Percentiles rank a stretch among this genome's conserved stretches.
These are phyloP conservation scores for Colletotrichum camelliae DNA, from an alignment of 2,329 filamentous ascomycete species.

Conservation along the genomic window DNA sequence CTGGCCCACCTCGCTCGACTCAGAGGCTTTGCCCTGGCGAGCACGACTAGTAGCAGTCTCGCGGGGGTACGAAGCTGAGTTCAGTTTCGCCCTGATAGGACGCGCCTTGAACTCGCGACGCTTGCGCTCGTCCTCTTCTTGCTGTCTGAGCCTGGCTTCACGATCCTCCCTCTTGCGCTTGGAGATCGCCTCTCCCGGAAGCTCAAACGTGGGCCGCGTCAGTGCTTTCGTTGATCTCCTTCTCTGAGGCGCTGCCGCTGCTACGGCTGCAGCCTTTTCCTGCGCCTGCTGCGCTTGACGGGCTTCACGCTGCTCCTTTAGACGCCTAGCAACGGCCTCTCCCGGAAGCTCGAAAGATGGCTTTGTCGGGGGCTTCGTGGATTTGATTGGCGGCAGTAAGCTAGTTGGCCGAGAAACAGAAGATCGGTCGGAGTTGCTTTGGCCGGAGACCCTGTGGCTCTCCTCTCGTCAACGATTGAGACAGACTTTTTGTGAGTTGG, in stretches of 20 bases:
- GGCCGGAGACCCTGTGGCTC: slow-evolving; percentile 20
- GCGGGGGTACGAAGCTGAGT: slow-evolving; percentile 50
- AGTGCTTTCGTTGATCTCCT: slow-evolving; percentile 57
- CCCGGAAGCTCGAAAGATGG: slow-evolving; percentile 68
- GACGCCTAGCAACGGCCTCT: slow-evolving; percentile 61
- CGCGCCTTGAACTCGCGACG: slow-evolving; percentile 69
- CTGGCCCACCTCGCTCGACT: slow-evolving; percentile 14
- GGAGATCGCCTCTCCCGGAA: slow-evolving; percentile 67
- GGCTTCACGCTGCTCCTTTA: slow-evolving; percentile 65
- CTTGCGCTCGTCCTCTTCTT: slow-evolving; percentile 66
- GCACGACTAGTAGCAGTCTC: slow-evolving; percentile 64
- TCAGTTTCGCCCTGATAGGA: slow-evolving; percentile 54
- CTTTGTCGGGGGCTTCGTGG: slow-evolving; percentile 58
- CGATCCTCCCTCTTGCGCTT: slow-evolving; percentile 60
- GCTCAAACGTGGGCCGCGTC: slow-evolving; percentile 63
- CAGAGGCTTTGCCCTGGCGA: slow-evolving; percentile 50
- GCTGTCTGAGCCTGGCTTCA: slow-evolving; percentile 57
- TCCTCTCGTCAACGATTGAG: slow-evolving; percentile 32
- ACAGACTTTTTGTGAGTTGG: slow-evolving; percentile 47
- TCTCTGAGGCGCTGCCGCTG: slow-evolving; percentile 42
- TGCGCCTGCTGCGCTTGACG: slow-evolving; percentile 45
- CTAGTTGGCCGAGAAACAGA: slow-evolving; percentile 41
- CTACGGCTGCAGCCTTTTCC: slow-evolving; percentile 23
- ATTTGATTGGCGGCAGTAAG: slow-evolving; percentile 55
- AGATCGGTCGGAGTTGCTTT: slow-evolving; percentile 27